Evolutionary conservation across 169 alveolate genomes (phyloP).

Genomic region (Neospora caninum): DNA sequence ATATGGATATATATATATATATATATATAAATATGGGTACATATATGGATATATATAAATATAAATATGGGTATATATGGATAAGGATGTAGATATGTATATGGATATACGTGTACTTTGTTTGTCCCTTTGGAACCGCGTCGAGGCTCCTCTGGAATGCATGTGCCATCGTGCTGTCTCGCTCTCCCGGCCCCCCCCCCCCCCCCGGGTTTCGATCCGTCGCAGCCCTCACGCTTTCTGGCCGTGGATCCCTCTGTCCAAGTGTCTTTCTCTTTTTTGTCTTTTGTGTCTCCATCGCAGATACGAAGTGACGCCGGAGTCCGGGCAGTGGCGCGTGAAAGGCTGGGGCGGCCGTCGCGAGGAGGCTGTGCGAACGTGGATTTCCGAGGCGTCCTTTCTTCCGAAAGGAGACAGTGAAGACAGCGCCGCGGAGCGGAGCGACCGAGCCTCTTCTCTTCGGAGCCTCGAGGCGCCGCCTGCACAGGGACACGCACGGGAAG

Average conservation of each 20-base stretch:
- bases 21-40: not conserved
- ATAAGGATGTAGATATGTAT: not conserved
- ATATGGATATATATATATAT: not conserved
- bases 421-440: too few species aligned
- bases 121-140: too few species aligned
- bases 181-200: not conserved
- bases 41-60: not conserved
- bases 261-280: not conserved
- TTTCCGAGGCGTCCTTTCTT: not conserved
- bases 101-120: not conserved
- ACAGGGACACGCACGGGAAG: too few species aligned
- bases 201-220: too few species aligned
- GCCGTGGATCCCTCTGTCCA: not conserved
- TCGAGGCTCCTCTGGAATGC: not conserved
- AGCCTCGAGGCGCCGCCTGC: too few species aligned
- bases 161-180: not conserved
- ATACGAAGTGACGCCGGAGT: conserved; percentile 5
- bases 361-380: conserved; percentile 20
- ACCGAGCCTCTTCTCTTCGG: too few species aligned
- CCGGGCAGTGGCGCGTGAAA: conserved; percentile 2
- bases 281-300: not conserved
- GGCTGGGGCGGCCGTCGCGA: conserved; percentile 17
- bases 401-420: not conserved
- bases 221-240: too few species aligned
- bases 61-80: not conserved